Percentiles rank a stretch among this genome's conserved stretches.
phyloP scores from a whole-genome alignment of 129 eudicot genomes.

The Gnaphalium uliginosum region DNA sequence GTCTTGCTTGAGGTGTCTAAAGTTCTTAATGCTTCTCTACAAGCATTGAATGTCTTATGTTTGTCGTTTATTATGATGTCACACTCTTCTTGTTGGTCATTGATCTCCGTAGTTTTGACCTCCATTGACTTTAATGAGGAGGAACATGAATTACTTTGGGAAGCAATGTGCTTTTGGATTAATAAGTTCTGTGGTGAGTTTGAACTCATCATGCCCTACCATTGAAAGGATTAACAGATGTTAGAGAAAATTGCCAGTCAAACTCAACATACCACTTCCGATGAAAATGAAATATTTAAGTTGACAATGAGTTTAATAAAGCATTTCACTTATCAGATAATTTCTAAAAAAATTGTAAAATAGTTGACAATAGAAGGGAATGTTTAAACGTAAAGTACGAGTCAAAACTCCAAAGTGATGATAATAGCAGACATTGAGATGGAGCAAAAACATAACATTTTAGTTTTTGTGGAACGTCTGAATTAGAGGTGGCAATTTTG shows the following conservation, averaged over 20 bases:
- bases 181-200: constrained; percentile 13
- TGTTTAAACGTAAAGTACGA: background rate
- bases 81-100: constrained; percentile 30
- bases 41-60: constrained; percentile 34
- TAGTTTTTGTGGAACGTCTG: background rate
- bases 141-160: constrained; percentile 16
- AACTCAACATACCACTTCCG: background rate
- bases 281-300: background rate
- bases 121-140: constrained; percentile 22
- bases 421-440: background rate
- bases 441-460: background rate
- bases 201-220: constrained; percentile 24
- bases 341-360: background rate
- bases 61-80: constrained; percentile 15
- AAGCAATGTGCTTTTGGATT: constrained; percentile 2
- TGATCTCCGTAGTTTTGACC: constrained; percentile 15
- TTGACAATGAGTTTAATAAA: background rate
- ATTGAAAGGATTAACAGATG: background rate
- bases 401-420: background rate
- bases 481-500: background rate
- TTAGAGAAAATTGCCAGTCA: background rate
- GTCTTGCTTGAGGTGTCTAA: constrained; percentile 56
- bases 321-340: background rate
- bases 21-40: constrained; percentile 50
- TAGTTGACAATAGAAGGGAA: background rate